These are phyloP conservation scores for Yarrowia galli DNA, from an alignment of 1,139 yeast species.

Conservation along the genomic window DNA sequence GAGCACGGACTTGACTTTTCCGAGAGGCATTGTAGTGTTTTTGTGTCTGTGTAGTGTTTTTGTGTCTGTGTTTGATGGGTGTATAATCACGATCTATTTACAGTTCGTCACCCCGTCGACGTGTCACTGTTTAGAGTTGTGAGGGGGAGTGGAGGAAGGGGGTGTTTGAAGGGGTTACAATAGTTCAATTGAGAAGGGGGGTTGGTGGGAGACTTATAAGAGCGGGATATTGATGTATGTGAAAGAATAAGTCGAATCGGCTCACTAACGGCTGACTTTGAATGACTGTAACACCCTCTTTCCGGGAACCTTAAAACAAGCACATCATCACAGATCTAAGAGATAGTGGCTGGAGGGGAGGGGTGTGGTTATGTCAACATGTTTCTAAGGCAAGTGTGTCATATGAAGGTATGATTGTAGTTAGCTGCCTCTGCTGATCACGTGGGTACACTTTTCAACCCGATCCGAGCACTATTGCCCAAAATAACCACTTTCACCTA, in stretches of 20 bases:
- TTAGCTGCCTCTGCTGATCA: not conserved
- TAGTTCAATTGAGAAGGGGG: no score
- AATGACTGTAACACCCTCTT: not conserved
- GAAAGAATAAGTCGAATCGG: no score
- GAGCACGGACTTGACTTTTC: conserved; percentile 67
- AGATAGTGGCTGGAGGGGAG: not conserved
- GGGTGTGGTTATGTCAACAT: not conserved
- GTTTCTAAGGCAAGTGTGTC: not conserved
- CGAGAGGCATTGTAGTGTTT: conserved; percentile 40
- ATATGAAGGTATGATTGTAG: not conserved
- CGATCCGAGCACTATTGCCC: not conserved
- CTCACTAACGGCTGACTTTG: not conserved
- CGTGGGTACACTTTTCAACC: not conserved
- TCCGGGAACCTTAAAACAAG: not conserved
- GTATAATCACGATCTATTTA: conserved; percentile 3
- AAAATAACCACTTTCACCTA: no score
- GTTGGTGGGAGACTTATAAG: no score
- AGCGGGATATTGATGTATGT: no score
- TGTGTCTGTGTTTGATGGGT: no score
- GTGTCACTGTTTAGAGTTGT: conserved; percentile 22
- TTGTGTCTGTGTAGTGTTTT: not conserved
- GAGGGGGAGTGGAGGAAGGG: not conserved
- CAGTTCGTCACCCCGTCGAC: conserved; percentile 21
- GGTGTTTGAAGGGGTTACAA: not conserved
- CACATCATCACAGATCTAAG: conserved; percentile 5